Evolutionary conservation across 306 rosid species (phyloP).

Genomic region (Casuarina cunninghamiana): DNA sequence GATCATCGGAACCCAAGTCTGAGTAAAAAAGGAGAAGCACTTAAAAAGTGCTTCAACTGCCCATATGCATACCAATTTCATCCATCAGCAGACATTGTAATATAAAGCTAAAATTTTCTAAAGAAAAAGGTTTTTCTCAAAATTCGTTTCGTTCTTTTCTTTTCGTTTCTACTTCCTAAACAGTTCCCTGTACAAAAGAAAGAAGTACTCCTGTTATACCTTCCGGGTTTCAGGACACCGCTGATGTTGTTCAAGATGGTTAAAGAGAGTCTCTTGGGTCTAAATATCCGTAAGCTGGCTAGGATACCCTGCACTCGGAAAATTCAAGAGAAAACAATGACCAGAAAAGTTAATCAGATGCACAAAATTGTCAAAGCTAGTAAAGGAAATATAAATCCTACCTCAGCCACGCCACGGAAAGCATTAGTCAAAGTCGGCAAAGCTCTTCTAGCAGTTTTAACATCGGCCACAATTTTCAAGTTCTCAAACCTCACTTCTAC

Average conservation of each 20-base stretch:
- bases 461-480: conserved; percentile 57
- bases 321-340: neutral
- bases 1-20: neutral
- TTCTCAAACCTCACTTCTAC: conserved; percentile 63
- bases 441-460: conserved; percentile 68
- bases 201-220: conserved; percentile 33
- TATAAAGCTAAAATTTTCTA: neutral
- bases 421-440: conserved; percentile 62
- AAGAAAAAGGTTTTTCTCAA: neutral
- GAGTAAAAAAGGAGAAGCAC: neutral
- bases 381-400: neutral
- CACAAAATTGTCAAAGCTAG: neutral
- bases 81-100: neutral
- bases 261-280: conserved; percentile 52
- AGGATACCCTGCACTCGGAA: conserved; percentile 47
- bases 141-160: neutral
- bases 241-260: conserved; percentile 55
- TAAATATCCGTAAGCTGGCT: conserved; percentile 42
- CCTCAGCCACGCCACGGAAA: conserved; percentile 59
- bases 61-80: neutral
- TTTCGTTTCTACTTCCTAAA: neutral
- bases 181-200: neutral
- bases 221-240: conserved; percentile 76
- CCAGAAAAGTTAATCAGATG: neutral
- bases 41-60: neutral